Evolutionary conservation across 2,329 filamentous ascomycete species (phyloP), one percentile per base, ranked within the genome.

Genomic region (Ascochyta koolunga): DNA sequence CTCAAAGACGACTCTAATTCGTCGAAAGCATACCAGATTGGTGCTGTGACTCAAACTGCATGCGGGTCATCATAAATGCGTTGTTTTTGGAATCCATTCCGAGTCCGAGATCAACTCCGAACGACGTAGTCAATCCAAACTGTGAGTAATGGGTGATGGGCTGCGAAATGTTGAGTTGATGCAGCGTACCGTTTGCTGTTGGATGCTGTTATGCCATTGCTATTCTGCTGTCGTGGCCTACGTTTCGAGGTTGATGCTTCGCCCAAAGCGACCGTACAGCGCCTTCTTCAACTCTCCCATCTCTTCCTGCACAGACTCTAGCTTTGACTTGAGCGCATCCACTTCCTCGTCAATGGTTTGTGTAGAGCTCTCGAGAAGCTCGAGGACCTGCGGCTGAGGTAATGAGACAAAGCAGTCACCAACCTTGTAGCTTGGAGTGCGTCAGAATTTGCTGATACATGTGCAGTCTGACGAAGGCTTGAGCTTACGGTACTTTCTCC

Each of bases 211-310:
- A 3, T 39, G 37, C 37, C 37, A 37, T 37, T 37, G 45, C 45
- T 38, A 41, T 22, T 18, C 29, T 16, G 10, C 40, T 29, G 35
- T 35, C 44, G 27, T 41, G 22, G 16, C 10, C 53, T 60, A 95
- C 65, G 89, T 91, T 78, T 99, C 95, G 62, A 98, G 82, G 77
- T 99, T 99, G 81, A 99, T 99, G 75, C 93, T 96, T 76, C 90
- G 87, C 50, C 95, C 95, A 77, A 99, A 99, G 58, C 96, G 86
- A 29, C 92, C 93, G 77, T 99, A 99, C 58, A 99, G 79, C 58
- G 90, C 87, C 54, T 96, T 89, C 81, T 99, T 99, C 61, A 99
- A 82, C 74, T 89, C 83, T 59, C 86, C 85, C 90, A 98, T 93
- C 73, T 97, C 91, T 61, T 96, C 92, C 50, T 88, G 88, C 46